Evolutionary conservation across 2,329 filamentous ascomycete species (phyloP).

Genomic region (Fusarium setosum): DNA sequence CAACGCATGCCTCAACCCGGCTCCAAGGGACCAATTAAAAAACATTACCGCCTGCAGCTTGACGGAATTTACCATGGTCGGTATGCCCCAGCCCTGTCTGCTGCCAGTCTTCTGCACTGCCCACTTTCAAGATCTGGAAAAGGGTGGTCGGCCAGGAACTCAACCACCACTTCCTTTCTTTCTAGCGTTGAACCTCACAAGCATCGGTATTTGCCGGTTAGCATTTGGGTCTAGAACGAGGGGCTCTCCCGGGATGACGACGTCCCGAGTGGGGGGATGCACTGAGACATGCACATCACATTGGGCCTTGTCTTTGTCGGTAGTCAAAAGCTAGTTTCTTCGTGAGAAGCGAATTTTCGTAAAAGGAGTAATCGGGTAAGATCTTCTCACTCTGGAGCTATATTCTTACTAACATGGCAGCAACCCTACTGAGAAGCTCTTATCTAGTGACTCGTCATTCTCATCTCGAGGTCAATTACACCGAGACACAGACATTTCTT

Average conservation of each 20-base stretch:
- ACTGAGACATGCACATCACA: neutral
- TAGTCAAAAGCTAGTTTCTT: neutral
- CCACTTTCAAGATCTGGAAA: neutral
- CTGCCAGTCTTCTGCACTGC: neutral
- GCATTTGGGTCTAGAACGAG: constrained; percentile 15
- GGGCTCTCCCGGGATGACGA: constrained; percentile 10
- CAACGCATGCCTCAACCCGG: neutral
- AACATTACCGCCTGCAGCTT: neutral
- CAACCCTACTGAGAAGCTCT: neutral
- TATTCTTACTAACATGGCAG: neutral
- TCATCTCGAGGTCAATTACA: too few species aligned
- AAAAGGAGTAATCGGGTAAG: neutral
- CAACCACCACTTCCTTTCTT: constrained; percentile 20
- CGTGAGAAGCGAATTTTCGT: neutral
- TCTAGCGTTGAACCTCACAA: constrained; percentile 11
- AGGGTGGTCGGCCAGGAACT: constrained; percentile 21
- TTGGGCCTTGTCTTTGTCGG: neutral
- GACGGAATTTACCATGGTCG: neutral
- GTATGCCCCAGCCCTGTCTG: too few species aligned
- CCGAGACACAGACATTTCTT: too few species aligned
- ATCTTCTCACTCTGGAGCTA: neutral
- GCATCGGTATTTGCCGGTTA: constrained; percentile 20
- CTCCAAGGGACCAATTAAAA: neutral
- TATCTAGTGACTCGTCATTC: neutral
- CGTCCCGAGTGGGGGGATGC: constrained; percentile 23